Conservation (phyloP, 352 stramenopile genomes). For the Pythium angustatum region DNA sequence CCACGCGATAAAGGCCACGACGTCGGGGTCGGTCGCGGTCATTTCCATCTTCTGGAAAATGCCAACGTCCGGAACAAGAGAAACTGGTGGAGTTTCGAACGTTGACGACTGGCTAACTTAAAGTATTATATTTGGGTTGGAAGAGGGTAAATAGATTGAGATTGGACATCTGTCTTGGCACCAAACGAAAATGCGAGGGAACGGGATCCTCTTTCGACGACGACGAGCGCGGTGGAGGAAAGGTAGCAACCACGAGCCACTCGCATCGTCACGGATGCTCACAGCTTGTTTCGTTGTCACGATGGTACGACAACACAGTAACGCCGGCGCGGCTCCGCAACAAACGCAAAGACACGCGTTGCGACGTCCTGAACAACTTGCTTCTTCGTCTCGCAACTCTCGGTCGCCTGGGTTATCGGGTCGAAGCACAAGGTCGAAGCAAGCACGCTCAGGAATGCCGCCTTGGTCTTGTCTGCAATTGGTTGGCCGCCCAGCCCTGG, state of each 20-base stretch:
- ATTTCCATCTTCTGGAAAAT: background rate
- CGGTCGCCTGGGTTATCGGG: no score
- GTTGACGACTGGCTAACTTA: no score
- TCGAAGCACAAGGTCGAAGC: no score
- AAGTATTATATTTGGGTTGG: background rate
- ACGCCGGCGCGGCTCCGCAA: background rate
- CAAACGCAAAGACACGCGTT: constrained; percentile 2
- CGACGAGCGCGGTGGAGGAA: no score
- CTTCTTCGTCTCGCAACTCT: background rate
- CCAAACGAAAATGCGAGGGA: no score
- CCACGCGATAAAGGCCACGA: background rate
- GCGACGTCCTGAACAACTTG: background rate
- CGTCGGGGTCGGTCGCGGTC: background rate
- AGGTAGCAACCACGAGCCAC: no score
- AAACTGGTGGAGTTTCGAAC: no score
- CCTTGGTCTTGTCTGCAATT: background rate
- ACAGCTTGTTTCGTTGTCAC: background rate
- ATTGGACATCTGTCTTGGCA: no score
- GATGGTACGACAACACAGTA: constrained; percentile 1
- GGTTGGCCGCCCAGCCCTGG: background rate
- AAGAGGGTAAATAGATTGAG: background rate
- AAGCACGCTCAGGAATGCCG: constrained; percentile 8
- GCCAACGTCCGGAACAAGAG: no score
- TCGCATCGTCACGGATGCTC: no score
- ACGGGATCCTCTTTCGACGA: no score